Evolutionary conservation across 192 early-diverging fungal species (phyloP), one percentile per base, ranked within the genome.

Genomic region (Pilaira anomala): DNA sequence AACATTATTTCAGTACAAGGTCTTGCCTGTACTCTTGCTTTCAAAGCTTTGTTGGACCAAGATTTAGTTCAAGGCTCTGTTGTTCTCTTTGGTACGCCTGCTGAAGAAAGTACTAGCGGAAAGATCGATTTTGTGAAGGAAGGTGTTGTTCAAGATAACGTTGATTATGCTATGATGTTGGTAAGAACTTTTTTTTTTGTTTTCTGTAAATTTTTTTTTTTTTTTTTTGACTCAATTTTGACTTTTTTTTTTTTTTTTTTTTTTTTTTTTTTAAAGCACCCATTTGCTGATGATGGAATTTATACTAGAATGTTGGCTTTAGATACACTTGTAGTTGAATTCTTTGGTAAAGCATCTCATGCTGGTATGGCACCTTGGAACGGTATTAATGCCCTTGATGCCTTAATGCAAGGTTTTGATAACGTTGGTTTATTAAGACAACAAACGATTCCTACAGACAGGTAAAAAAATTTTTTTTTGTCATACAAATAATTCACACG

Each of bases 101-200:
- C 85, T 16, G 85, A 89, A 66, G 87, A 88, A 65, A 74, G 69
- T 1, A 67, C 70, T 7, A 85, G 85, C 41, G 92, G 91, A 39
- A 94, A 94, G 65, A 83, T 90, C 36, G 70, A 62, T 11, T 77
- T 94, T 69, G 75, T 89, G 14, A 64, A 89, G n/a, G 57, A 70
- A 2, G 84, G 83, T 7, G 81, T 83, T 3, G 85, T 92, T 64
- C 71, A 88, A 16, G 78, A 75, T 62, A 61, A 55, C 0, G 65
- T 83, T 22, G 89, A 90, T 58, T 60, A 85, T 16, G 80, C 87
- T 59, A 73, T 94, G 80, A 94, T 94, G 90, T 67, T 85, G 42
- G 65, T 66, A 59, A 66, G 53, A 29, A 2, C 4, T 26, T 1
- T 46, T 18, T 49, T 18, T 18, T 0, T 46, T 46, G 11, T n/a